Evolutionary conservation across 2,329 filamentous ascomycete species (phyloP).

Genomic region (Peltaster fructicola): DNA sequence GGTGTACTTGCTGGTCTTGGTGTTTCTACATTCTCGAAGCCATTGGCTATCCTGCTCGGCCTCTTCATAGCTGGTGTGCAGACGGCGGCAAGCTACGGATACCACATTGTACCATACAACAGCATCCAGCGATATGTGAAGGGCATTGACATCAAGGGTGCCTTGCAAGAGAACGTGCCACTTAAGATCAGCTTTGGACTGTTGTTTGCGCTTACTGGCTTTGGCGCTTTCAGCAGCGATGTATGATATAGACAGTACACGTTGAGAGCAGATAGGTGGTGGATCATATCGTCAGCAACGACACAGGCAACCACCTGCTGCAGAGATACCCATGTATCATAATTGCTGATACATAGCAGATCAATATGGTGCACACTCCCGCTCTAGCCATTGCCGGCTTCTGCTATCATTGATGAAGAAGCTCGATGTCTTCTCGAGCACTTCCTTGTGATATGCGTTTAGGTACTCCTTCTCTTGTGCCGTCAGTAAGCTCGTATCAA

Average conservation of each 20-base stretch:
- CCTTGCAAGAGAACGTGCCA: slow-evolving; percentile 39
- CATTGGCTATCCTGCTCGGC: slow-evolving; percentile 49
- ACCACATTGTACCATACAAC: slow-evolving; percentile 32
- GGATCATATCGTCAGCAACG: too few species aligned
- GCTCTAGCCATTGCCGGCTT: slow-evolving; percentile 63
- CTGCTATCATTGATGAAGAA: slow-evolving; percentile 58
- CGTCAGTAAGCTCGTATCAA: slow-evolving; percentile 57
- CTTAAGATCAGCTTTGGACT: slow-evolving; percentile 55
- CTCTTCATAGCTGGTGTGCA: slow-evolving; percentile 45
- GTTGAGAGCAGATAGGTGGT: too few species aligned
- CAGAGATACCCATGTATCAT: too few species aligned
- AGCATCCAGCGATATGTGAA: slow-evolving; percentile 33
- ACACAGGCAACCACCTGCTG: too few species aligned
- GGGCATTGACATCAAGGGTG: slow-evolving; percentile 31
- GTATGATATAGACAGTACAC: slow-evolving; percentile 1
- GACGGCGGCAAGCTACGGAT: slow-evolving; percentile 33
- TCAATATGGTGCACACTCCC: slow-evolving; percentile 58
- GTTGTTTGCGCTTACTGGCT: slow-evolving; percentile 54
- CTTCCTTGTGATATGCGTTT: slow-evolving; percentile 67
- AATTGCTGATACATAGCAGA: neutral
- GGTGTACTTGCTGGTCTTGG: slow-evolving; percentile 47
- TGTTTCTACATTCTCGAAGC: slow-evolving; percentile 52
- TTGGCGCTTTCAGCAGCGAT: slow-evolving; percentile 34
- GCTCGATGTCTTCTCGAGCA: slow-evolving; percentile 61
- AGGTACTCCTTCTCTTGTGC: slow-evolving; percentile 66